These are phyloP conservation scores for Tricholoma flavovirens DNA, from an alignment of 768 basidiomycete species.

Conservation along the genomic window DNA sequence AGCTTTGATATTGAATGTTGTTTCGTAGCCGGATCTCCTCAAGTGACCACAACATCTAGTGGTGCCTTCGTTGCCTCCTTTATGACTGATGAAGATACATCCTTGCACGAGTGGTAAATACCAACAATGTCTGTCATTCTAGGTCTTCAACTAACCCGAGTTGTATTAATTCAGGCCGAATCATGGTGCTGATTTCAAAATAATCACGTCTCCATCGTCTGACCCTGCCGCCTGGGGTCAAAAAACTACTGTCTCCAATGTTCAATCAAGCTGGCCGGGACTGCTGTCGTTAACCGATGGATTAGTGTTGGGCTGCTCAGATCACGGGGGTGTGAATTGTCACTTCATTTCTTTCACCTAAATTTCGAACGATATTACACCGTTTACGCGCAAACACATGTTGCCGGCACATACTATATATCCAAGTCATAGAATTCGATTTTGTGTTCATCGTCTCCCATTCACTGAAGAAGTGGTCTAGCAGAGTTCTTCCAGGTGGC, in stretches of 20 bases:
- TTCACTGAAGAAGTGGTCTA: too few relatives aligned
- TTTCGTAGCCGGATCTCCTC: constrained; percentile 15
- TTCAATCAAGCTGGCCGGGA: not conserved
- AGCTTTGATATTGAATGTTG: not conserved
- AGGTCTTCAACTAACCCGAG: not conserved
- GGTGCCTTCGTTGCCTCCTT: constrained; percentile 17
- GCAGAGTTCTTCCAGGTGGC: too few relatives aligned
- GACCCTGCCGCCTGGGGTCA: not conserved
- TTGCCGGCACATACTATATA: too few relatives aligned
- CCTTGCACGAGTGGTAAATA: not conserved
- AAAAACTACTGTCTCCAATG: not conserved
- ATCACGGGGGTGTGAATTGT: not conserved
- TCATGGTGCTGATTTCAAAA: not conserved
- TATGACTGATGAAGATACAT: constrained; percentile 20
- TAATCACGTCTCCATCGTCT: not conserved
- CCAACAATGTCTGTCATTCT: not conserved
- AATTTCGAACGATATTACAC: not conserved
- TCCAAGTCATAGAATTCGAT: too few relatives aligned
- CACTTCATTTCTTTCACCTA: not conserved
- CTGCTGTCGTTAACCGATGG: not conserved
- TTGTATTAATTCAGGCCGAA: not conserved
- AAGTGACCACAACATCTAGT: constrained; percentile 6
- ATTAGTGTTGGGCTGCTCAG: not conserved
- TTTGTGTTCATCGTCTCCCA: too few relatives aligned
- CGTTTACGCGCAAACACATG: too few relatives aligned